Percentiles rank a stretch among this genome's conserved stretches.
Conservation (phyloP, 805 yeast species). For the Yamadazyma endophytica region DNA sequence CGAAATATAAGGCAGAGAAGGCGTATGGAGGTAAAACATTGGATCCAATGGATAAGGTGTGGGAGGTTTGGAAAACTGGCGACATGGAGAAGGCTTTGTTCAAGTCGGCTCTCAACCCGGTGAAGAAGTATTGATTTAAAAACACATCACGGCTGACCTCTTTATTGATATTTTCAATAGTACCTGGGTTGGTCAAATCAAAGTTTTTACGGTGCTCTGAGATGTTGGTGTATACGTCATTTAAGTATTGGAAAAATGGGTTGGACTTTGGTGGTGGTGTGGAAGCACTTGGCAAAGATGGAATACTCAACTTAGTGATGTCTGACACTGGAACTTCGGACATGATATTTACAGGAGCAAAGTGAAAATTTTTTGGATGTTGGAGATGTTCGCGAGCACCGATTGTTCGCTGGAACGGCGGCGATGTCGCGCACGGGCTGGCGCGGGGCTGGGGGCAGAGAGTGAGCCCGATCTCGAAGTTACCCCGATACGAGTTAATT, state of each 20-base stretch:
- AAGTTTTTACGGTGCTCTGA: conserved; percentile 76
- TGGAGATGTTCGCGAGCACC: no score
- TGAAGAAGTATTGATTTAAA: conserved; percentile 81
- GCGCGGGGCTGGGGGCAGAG: no score
- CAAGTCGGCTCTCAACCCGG: conserved; percentile 94
- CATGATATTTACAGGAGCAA: no score
- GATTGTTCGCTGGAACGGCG: no score
- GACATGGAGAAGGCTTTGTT: conserved; percentile 85
- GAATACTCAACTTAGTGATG: conserved; percentile 50
- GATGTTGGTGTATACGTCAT: conserved; percentile 69
- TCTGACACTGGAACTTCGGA: conserved; percentile 56
- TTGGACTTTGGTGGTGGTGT: conserved; percentile 59
- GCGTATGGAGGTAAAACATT: conserved; percentile 85
- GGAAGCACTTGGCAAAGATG: conserved; percentile 57
- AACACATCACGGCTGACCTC: conserved; percentile 95
- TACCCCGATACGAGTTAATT: no score
- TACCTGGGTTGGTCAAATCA: conserved; percentile 88
- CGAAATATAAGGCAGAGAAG: conserved; percentile 83
- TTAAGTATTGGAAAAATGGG: conserved; percentile 75
- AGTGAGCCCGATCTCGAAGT: no score
- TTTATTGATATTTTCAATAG: conserved; percentile 87
- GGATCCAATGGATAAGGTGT: conserved; percentile 86
- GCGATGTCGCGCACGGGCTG: no score
- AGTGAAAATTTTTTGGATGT: no score
- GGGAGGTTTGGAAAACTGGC: conserved; percentile 96